Conservation (phyloP, 139 green algal genomes). For the Micractinium conductrix region DNA sequence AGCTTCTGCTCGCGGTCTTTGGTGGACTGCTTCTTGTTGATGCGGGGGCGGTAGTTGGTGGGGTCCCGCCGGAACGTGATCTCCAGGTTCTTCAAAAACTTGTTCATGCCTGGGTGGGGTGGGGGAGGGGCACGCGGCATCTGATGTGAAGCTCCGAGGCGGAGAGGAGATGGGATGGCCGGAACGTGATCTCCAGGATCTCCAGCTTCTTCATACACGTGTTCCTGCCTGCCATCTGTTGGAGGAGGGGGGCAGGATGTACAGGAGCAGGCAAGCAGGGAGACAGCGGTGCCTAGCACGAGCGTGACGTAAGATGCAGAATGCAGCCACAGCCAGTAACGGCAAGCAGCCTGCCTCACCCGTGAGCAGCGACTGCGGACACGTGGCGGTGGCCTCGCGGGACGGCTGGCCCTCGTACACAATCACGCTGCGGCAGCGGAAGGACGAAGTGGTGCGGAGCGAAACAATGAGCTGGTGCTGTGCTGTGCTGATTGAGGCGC, state of each 20-base stretch:
- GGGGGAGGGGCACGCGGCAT: neutral
- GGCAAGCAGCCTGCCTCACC: slow-evolving; percentile 53
- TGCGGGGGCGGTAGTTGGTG: slow-evolving; percentile 98
- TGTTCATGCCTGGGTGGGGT: slow-evolving; percentile 84
- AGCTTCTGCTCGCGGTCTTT: slow-evolving; percentile 98
- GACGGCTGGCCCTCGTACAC: slow-evolving; percentile 96
- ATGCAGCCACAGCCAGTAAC: neutral
- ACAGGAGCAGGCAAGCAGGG: too few species aligned
- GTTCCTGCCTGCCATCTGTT: slow-evolving; percentile 71
- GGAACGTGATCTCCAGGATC: slow-evolving; percentile 94
- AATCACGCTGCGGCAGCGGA: slow-evolving; percentile 71
- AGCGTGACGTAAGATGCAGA: neutral
- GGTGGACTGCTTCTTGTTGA: slow-evolving; percentile 96
- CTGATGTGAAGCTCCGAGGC: neutral
- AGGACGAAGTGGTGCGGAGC: neutral
- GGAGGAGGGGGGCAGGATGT: neutral
- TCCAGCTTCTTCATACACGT: slow-evolving; percentile 80
- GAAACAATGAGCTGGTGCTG: too few species aligned
- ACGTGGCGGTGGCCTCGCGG: slow-evolving; percentile 75
- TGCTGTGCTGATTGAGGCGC: too few species aligned
- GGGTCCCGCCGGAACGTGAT: slow-evolving; percentile 99
- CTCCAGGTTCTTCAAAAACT: slow-evolving; percentile 94
- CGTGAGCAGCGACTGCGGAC: slow-evolving; percentile 83
- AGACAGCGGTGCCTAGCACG: too few species aligned
- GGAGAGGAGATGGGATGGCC: slow-evolving; percentile 44